Percentiles rank a stretch among this genome's conserved stretches.
Conservation (phyloP, 495 filamentous ascomycete species). For the Massariosphaeria phaeospora region DNA sequence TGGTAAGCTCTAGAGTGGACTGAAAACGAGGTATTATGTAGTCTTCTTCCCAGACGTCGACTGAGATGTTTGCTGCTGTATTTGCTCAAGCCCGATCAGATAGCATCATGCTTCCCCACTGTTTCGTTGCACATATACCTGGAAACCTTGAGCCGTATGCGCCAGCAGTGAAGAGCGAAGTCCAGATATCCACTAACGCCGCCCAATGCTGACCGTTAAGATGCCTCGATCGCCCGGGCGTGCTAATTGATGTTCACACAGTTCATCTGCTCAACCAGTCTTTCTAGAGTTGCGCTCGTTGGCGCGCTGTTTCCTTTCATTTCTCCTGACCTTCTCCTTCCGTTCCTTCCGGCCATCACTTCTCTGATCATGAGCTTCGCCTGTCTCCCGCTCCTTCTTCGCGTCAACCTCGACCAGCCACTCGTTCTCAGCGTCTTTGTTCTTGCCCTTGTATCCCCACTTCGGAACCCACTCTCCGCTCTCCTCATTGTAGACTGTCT, state of each 20-base stretch:
- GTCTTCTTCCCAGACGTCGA: too few species aligned
- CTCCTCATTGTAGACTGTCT: conserved; percentile 76
- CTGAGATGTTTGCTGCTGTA: too few species aligned
- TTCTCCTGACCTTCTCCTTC: conserved; percentile 34
- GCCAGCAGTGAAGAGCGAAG: too few species aligned
- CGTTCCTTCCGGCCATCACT: conserved; percentile 53
- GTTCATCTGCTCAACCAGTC: conserved; percentile 17
- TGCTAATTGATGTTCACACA: conserved; percentile 1
- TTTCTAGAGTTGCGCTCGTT: conserved; percentile 35
- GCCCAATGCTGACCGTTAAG: too few species aligned
- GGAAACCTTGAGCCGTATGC: too few species aligned
- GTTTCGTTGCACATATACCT: too few species aligned
- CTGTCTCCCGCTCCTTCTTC: conserved; percentile 59
- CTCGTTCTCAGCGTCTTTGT: conserved; percentile 69
- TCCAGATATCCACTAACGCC: too few species aligned
- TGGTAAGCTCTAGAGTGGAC: too few species aligned
- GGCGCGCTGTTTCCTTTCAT: conserved; percentile 34
- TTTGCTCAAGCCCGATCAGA: too few species aligned
- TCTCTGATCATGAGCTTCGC: conserved; percentile 50
- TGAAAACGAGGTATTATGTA: too few species aligned
- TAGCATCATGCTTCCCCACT: too few species aligned
- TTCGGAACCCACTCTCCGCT: conserved; percentile 83
- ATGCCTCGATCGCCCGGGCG: neutral
- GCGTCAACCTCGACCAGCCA: conserved; percentile 90
- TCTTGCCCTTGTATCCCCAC: conserved; percentile 93